A percentile compares a stretch with the other conserved stretches of the same genome.
Conservation (phyloP, 495 filamentous ascomycete genomes). For the Hypomontagnella monticulosa region DNA sequence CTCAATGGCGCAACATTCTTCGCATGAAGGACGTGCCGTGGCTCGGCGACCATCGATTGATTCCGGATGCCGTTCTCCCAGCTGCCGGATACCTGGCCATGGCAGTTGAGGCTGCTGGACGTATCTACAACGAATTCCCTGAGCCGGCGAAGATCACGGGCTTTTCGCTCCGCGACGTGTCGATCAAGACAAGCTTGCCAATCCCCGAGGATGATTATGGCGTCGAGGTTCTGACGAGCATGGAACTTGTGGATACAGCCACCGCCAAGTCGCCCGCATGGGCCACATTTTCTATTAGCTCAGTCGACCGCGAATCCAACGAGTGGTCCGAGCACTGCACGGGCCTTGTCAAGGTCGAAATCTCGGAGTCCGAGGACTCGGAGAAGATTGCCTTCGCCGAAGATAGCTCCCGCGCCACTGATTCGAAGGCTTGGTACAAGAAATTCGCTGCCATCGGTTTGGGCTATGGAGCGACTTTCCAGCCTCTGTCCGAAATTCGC, state of each 20-base stretch:
- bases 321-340: slow-evolving; percentile 39
- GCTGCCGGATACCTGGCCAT: slow-evolving; percentile 61
- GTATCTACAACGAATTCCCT: background rate
- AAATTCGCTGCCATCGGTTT: slow-evolving; percentile 31
- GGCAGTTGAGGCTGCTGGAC: slow-evolving; percentile 57
- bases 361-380: background rate
- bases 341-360: slow-evolving; percentile 38
- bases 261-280: slow-evolving; percentile 1
- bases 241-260: slow-evolving; percentile 9
- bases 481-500: slow-evolving; percentile 22
- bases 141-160: slow-evolving; percentile 15
- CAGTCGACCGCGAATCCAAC: background rate
- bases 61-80: slow-evolving; percentile 57
- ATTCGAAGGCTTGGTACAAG: slow-evolving; percentile 28
- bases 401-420: background rate
- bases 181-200: slow-evolving; percentile 41
- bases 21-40: slow-evolving; percentile 58
- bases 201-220: slow-evolving; percentile 50
- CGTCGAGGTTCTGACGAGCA: slow-evolving; percentile 13
- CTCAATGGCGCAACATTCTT: slow-evolving; percentile 62
- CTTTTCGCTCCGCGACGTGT: slow-evolving; percentile 32
- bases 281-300: slow-evolving; percentile 35
- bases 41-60: slow-evolving; percentile 55
- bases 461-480: slow-evolving; percentile 38
- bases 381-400: no score